Base-by-base conservation (phyloP, 306 rosid genomes). In the Myrica gale region DNA sequence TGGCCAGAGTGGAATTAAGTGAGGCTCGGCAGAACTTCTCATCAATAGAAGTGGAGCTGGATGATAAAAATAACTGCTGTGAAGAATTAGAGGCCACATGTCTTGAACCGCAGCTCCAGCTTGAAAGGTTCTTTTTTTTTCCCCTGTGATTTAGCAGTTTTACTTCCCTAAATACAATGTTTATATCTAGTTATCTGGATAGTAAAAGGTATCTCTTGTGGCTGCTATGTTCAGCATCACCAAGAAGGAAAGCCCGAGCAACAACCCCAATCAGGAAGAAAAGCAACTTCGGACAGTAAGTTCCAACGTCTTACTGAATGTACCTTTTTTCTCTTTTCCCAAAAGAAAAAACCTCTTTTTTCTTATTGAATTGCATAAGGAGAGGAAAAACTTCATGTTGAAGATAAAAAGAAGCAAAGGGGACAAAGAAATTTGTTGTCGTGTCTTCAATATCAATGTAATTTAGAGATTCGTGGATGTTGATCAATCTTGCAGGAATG, bases 21-120 rank as follows among this genome's bases (percentile, higher is more conserved):
- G 95, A 91, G 50, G 85, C 88, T 69, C 71, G 37, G 46, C 89
- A 83, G 56, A 88, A 85, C 69, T 79, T 90, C 71, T 83, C 85
- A 52, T 76, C 88, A 73, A 82, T 90, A 57, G 96, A 91, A 86
- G 90, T 84, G 62, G 92, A 93, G 75, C 76, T 89, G 53, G 91
- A 84, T 79, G 82, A 80, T 73, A 91, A 84, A 79, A 82, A 80
- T 47, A 86, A 73, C 60, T 74, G 70, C 69, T 92, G 89, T 78
- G 97, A 86, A 84, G 95, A 92, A 77, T 73, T 91, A 81, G 96
- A 92, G 78, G 85, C 91, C 55, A 85, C 84, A 80, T 86, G 89
- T 71, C 80, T 89, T 84, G 98, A 94, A 80, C 81, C 87, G 58
- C 97, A 89, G 78, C 96, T 90, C 78, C 97, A 82, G 84, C 86